Base-by-base conservation (phyloP, 345 rosid species). In the Anacardium occidentale region DNA sequence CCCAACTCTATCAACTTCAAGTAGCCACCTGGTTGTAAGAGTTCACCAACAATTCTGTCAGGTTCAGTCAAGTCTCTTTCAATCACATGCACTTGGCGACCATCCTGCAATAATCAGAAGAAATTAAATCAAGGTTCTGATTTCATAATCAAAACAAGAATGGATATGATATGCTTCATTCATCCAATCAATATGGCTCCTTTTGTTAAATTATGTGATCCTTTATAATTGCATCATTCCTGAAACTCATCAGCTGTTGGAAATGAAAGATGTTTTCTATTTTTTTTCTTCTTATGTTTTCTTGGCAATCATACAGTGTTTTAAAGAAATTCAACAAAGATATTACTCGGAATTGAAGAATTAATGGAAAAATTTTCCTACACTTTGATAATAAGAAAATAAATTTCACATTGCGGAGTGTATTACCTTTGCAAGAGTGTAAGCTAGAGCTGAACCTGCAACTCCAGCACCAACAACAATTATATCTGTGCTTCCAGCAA, bases 31-130 rank as follows among this genome's bases (percentile, higher is more conserved):
- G 70, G 70, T 51, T 50, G 70, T 26, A 66, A 45, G 26, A 66
- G 70, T 29, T 66, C 59, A 29, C 70, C 58, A 10, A 52, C 26
- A 66, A 66, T 66, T 53, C 59, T 66, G n/a, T 52, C 45, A 29
- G 59, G 70, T 18, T 51, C 59, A 66, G 48, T 52, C 4, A 52
- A 67, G 60, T 67, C 60, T 34, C 48, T 67, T 67, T 67, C 60
- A 2, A 67, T 67, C n/a, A 52, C 48, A 52, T 32, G 71, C 44
- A 67, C 60, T n/a, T 12, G 11, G 0, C 60, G 29, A 18, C 71
- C 59, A 18, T 66, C 70, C 70, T 52, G 22, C 10, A 20, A 52
- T 8, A n/a, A n/a, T 18, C 29, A 8, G 3, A 67, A 66, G 32
- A 29, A 29, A 29, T 0, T 1, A n/a, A 5, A 20, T 5, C 24